Evolutionary conservation across 208 protist species (phyloP), one percentile per base, ranked within the genome.

Genomic region (Crithidia expoeki): DNA sequence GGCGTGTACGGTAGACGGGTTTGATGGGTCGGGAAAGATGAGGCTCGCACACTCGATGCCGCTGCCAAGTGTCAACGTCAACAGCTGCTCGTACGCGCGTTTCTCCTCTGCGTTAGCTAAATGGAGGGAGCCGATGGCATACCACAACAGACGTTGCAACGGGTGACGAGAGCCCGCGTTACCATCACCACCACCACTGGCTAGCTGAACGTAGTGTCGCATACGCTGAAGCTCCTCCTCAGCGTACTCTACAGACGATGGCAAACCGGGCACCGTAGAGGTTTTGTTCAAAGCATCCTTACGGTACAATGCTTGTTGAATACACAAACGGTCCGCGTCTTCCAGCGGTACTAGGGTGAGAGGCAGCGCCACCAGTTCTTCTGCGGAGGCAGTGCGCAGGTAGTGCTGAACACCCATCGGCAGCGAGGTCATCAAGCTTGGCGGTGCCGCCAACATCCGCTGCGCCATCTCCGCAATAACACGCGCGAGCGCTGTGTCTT

Each of bases 351-450:
- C 44, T 10, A 61, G 46, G 25, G 67, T 65, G 25, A 94, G 76
- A 23, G 84, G 84, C 46, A 72, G 62, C 44, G 74, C 79, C n/a
- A 94, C 84, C 4, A 94, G 79, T 55, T 88, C 79, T 61, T 89
- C 74, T 14, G 76, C 67, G 0, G 73, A 67, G 32, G 74, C 66
- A 27, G 71, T 40, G 5, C 59, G 76, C 38, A 94, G 73, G 32
- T 55, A 47, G 64, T 92, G 86, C 72, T 89, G 82, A 2, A 78
- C 40, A 0, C 71, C 71, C 61, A 89, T 61, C 28, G 85, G 85
- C 21, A 91, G 63, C 4, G 72, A 40, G n/a, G 77, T 42, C 44
- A 90, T 34, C 28, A 72, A 14, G 6, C 55, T 17, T 3, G 69
- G 69, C 44, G 70, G 63, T 9, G 52, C 55, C 4, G 59, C 57